phyloP scores from a whole-genome alignment of 345 rosid species.

The Melastoma malabathricum region DNA sequence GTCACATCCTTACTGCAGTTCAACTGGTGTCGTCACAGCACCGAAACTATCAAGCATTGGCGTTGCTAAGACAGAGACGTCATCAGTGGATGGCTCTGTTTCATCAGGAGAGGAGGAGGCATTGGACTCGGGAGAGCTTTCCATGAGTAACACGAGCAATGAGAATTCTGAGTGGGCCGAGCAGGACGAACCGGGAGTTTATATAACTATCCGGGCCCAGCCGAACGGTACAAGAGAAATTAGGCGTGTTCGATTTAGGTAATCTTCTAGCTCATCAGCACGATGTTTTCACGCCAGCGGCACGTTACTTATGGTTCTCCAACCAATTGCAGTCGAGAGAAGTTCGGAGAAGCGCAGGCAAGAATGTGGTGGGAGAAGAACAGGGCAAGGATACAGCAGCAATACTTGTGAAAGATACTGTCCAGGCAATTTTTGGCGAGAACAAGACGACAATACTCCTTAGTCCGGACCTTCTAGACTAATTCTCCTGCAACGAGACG shows the following conservation, averaged over 20 bases:
- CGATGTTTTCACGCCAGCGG: neutral
- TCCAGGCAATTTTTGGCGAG: too few species aligned
- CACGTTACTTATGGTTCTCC: neutral
- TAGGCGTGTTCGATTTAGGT: conserved; percentile 96
- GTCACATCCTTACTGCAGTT: conserved; percentile 23
- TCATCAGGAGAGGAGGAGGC: conserved; percentile 45
- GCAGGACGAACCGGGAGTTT: conserved; percentile 87
- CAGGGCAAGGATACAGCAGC: conserved; percentile 81
- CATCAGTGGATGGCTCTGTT: conserved; percentile 57
- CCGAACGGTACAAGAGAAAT: conserved; percentile 81
- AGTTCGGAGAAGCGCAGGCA: conserved; percentile 72
- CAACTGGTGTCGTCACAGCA: conserved; percentile 50
- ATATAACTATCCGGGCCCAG: conserved; percentile 67
- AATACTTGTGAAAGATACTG: conserved; percentile 43
- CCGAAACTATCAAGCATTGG: conserved; percentile 57
- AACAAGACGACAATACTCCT: too few species aligned
- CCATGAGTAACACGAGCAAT: conserved; percentile 86
- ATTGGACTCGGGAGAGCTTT: conserved; percentile 61
- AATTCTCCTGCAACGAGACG: too few species aligned
- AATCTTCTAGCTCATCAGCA: neutral
- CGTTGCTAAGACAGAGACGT: conserved; percentile 63
- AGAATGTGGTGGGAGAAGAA: conserved; percentile 97
- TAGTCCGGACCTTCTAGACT: too few species aligned
- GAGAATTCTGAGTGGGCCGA: conserved; percentile 87
- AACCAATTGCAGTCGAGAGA: conserved; percentile 66